Conservation (phyloP, 106 monocot genomes). For the Dendrobium nobile region DNA sequence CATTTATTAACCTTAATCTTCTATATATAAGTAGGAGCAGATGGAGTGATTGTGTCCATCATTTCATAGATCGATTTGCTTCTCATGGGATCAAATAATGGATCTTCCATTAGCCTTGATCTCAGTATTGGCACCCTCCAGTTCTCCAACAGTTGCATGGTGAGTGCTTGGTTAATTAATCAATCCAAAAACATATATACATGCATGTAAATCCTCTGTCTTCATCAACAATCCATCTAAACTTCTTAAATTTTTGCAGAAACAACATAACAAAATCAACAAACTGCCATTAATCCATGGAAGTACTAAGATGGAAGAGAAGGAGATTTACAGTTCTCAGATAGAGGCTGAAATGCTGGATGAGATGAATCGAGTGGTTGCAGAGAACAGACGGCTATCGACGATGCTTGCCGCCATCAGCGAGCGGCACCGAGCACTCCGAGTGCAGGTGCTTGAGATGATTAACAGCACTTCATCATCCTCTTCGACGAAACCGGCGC, state of each 20-base stretch:
- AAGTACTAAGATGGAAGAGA: conserved; percentile 4
- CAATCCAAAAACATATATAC: no score
- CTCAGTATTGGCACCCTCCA: conserved; percentile 9
- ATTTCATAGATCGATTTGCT: not conserved
- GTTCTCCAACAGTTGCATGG: not conserved
- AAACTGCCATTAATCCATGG: conserved; percentile 3
- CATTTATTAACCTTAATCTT: not conserved
- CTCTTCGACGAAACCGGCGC: not conserved
- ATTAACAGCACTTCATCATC: conserved; percentile 6
- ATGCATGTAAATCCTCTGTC: no score
- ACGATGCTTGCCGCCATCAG: conserved; percentile 33
- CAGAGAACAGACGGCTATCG: conserved; percentile 50
- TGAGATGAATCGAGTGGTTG: conserved; percentile 29
- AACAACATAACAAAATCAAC: not conserved
- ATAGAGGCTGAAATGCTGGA: conserved; percentile 5
- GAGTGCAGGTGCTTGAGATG: conserved; percentile 24
- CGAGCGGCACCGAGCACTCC: conserved; percentile 21
- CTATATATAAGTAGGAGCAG: not conserved
- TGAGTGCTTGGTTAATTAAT: not conserved
- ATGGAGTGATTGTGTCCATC: not conserved
- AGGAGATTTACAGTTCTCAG: not conserved
- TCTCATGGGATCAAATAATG: not conserved
- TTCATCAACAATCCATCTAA: not conserved
- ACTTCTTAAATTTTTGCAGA: not conserved
- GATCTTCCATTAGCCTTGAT: conserved; percentile 3